Conservation (phyloP, 1,139 yeast genomes). For the Taiozyma sp. region DNA sequence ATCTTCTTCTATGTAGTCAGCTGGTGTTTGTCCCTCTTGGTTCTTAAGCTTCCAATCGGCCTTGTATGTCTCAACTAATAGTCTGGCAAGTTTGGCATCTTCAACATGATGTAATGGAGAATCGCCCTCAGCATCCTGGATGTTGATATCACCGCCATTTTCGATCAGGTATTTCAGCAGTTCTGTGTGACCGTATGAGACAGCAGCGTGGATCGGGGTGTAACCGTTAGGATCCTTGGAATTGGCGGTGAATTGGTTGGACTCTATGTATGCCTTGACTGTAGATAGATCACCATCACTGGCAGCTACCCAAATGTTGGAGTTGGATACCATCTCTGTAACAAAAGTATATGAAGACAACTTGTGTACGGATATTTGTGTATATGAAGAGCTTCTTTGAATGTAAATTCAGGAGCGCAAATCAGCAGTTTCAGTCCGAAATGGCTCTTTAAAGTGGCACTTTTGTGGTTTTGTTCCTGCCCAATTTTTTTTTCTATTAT, state of each 20-base stretch:
- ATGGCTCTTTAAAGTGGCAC: background rate
- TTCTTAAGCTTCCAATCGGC: conserved; percentile 67
- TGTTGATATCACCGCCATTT: conserved; percentile 74
- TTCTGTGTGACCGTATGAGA: conserved; percentile 81
- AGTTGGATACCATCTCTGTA: too few species aligned
- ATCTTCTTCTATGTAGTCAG: conserved; percentile 73
- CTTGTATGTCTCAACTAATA: conserved; percentile 57
- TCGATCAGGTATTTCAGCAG: conserved; percentile 54
- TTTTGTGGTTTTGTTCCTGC: background rate
- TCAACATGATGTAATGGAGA: conserved; percentile 94
- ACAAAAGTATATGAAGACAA: background rate
- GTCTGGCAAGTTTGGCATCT: conserved; percentile 56
- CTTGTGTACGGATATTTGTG: background rate
- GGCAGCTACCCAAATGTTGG: conserved; percentile 91
- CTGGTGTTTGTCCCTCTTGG: conserved; percentile 66
- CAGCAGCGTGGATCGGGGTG: conserved; percentile 96
- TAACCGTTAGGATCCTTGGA: conserved; percentile 89
- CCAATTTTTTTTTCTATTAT: background rate
- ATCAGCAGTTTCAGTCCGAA: too few species aligned
- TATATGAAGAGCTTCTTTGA: background rate
- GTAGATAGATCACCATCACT: conserved; percentile 68
- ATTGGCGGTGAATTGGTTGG: conserved; percentile 59
- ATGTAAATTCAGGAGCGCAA: background rate
- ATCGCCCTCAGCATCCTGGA: conserved; percentile 87
- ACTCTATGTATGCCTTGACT: conserved; percentile 52